Evolutionary conservation across 2,329 filamentous ascomycete genomes (phyloP).

Genomic region (Fusarium sp.): DNA sequence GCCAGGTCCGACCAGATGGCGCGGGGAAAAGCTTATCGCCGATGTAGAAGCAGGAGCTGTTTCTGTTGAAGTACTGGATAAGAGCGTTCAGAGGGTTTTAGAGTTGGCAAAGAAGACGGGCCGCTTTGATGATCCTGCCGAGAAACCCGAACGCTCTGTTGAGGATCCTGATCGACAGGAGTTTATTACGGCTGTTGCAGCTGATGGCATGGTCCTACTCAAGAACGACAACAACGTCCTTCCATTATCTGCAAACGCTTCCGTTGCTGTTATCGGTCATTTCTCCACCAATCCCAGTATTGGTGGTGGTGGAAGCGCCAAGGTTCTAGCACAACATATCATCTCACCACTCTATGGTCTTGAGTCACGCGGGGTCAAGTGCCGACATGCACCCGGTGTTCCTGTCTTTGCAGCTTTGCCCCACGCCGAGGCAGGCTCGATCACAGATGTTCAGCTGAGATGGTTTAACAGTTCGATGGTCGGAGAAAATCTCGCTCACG

Average conservation of each 20-base stretch:
- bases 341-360: background rate
- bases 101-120: slow-evolving; percentile 2
- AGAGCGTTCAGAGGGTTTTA: background rate
- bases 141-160: background rate
- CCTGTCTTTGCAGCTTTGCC: background rate
- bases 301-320: slow-evolving; percentile 2
- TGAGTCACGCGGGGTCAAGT: background rate
- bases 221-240: background rate
- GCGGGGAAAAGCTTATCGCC: background rate
- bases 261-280: background rate
- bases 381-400: background rate
- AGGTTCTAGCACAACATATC: slow-evolving; percentile 12
- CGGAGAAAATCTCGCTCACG: background rate
- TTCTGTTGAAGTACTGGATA: background rate
- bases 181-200: background rate
- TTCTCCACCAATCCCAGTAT: background rate
- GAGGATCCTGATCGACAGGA: background rate
- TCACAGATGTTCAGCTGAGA: background rate
- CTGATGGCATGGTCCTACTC: slow-evolving; percentile 3
- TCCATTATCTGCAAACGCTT: fast-evolving
- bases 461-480: background rate
- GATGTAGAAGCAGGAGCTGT: background rate
- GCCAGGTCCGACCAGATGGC: slow-evolving; percentile 12
- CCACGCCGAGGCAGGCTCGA: background rate
- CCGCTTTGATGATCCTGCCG: background rate